Conservation (phyloP, 2,329 filamentous ascomycete species). For the Plenodomus biglobosus region DNA sequence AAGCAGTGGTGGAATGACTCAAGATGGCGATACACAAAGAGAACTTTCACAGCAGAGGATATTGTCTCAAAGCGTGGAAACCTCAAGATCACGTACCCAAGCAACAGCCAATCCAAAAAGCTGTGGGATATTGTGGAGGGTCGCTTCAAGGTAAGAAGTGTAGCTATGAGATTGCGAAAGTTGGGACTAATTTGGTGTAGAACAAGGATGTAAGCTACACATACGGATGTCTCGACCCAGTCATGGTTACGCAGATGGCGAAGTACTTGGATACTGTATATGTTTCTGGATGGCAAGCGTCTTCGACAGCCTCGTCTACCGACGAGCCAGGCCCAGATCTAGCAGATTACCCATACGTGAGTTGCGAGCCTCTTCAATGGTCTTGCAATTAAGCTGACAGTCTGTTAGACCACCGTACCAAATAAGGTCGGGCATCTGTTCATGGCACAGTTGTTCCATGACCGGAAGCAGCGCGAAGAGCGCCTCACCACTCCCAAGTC, state of each 20-base stretch:
- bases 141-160: conserved; percentile 70
- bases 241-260: conserved; percentile 99
- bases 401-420: conserved; percentile 81
- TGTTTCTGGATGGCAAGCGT: conserved; percentile 98
- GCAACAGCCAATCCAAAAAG: conserved; percentile 89
- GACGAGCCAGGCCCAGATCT: conserved; percentile 97
- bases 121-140: conserved; percentile 86
- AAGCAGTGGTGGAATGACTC: conserved; percentile 94
- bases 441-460: conserved; percentile 98
- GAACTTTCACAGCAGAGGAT: conserved; percentile 93
- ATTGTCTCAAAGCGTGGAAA: conserved; percentile 95
- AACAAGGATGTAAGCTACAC: conserved; percentile 86
- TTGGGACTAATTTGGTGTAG: conserved; percentile 51
- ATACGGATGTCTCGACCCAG: conserved; percentile 95
- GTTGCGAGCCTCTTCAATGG: conserved; percentile 6
- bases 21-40: conserved; percentile 89
- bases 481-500: conserved; percentile 74
- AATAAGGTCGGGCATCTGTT: conserved; percentile 98
- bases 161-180: not conserved
- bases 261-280: conserved; percentile 99
- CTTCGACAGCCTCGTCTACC: conserved; percentile 89
- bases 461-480: conserved; percentile 97
- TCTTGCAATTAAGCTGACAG: conserved; percentile 12
- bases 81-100: conserved; percentile 87
- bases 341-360: conserved; percentile 79